Evolutionary conservation across 345 rosid genomes (phyloP).

Genomic region (Citrus glauca): DNA sequence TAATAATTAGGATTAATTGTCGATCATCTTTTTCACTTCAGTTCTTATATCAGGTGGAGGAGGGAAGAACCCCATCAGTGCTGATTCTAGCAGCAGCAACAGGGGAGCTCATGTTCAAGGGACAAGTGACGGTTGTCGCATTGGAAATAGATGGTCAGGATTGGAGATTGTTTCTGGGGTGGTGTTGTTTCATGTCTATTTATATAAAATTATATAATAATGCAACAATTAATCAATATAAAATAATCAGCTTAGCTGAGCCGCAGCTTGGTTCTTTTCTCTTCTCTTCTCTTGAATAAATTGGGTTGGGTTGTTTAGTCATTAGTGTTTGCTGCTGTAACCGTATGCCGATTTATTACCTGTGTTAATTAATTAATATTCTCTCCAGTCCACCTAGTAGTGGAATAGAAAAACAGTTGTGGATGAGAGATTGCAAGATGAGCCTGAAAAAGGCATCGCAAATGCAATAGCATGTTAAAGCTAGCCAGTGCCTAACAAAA

Average conservation of each 20-base stretch:
- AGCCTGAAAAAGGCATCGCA: too few relatives aligned
- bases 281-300: not conserved
- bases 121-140: constrained; percentile 10
- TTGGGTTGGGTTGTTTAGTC: too few relatives aligned
- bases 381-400: too few relatives aligned
- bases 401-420: too few relatives aligned
- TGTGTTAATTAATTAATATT: too few relatives aligned
- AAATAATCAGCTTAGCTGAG: not conserved
- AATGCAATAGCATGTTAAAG: too few relatives aligned
- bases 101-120: constrained; percentile 5
- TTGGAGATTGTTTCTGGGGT: constrained; percentile 9
- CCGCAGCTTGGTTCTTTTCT: not conserved
- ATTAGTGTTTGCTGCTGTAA: too few relatives aligned
- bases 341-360: too few relatives aligned
- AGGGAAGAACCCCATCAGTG: constrained; percentile 9
- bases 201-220: not conserved
- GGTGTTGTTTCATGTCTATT: not conserved
- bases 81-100: not conserved
- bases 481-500: too few relatives aligned
- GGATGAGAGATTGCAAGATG: too few relatives aligned
- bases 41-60: constrained; percentile 3
- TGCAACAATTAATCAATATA: not conserved
- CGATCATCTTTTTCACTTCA: not conserved
- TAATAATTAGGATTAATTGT: not conserved
- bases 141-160: constrained; percentile 11